Evolutionary conservation across 1,284 basidiomycete genomes (phyloP), one percentile per base, ranked within the genome.

Genomic region (Sanguinoderma infundibulare): DNA sequence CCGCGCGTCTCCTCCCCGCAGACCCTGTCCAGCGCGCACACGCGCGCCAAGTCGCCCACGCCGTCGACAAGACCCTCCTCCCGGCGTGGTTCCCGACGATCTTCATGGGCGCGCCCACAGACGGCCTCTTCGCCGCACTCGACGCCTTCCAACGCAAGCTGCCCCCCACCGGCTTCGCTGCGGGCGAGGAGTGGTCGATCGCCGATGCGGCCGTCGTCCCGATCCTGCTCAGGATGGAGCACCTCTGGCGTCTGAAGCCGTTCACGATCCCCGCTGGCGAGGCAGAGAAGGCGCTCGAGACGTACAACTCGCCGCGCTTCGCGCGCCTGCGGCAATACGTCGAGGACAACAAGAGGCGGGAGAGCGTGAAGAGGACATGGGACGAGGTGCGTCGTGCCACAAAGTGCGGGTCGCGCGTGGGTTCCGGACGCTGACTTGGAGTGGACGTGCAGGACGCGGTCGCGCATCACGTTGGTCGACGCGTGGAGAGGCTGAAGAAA

Each of bases 11-110:
- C 22, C 78, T 87, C 7, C 85, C 86, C 0, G 72, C 76, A 5
- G 81, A 86, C 67, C 83, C 86, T 0, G 77, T 85, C 28, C 67
- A 70, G 8, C 82, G 84, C 26, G 87, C 87, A 5, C 78, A 80
- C 17, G 57, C 57, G 81, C 79, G 3, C 82, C 86, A n/a, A 83
- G 86, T 72, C 86, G 87, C 74, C 82, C 84, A 88, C 53, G 73
- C 74, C 2, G 75, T 83, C 35, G 75, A 78, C 8, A 80, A 74
- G 57, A 82, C 81, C 65, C 71, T 84, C 59, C 35, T 72, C n/a
- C 76, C 81, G 0, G 79, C 72, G 8, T 63, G 62, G 52, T 39
- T 39, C 57, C 52, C 56, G 24, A 66, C 63, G 56, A 22, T 77
- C 36, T 76, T 81, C 59, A 39, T 78, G 17, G 32, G 71, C 17